Base-by-base conservation (phyloP, 2,329 filamentous ascomycete species). In the Aspergillus sp. region DNA sequence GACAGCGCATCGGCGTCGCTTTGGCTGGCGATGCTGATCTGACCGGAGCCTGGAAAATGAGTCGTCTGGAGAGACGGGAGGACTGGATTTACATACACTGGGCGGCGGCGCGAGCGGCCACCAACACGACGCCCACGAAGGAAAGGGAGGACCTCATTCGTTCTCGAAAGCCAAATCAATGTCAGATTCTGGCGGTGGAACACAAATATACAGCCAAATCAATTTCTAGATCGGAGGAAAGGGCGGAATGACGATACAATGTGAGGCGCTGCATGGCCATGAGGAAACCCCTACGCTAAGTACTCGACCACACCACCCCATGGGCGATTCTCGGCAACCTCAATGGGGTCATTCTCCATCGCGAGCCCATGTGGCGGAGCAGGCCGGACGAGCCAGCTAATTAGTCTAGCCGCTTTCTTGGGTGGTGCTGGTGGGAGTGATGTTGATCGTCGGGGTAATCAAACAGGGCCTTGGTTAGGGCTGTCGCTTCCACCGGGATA, bases 1-100 rank as follows among this genome's bases (percentile, higher is more conserved):
- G 62, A 62, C 49, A 72, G 45, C 48, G 60, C 75, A 62, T 61
- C 49, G 2, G 61, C 62, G 38, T 68, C 64, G 29, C 51, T 55
- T 55, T 67, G 63, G 36, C 51, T 71, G 17, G 65, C 71, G 31
- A 78, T 81, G 62, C 60, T 81, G 10, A 68, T 65, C 16, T 70
- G 72, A 43, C 68, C 81, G 6, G 76, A 69, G 49, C 74, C 64
- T 67, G 6, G 21, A 25, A 2, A 16, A 29, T 45, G 21, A 45
- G 42, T 29, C 4, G 16, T 2, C 11, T 19, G n/a, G 16, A 42
- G 5, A 5, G 40, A 42, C 11, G 16, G 6, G n/a, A 17, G 11
- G 11, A 13, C 20, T 42, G 40, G 17, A 5, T 42, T 3, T 42
- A 17, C 40, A 21, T 42, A 42, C 40, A 42, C 19, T 42, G 40